phyloP scores from a whole-genome alignment of 2,329 filamentous ascomycete genomes.

The Pseudonectria buxi region DNA sequence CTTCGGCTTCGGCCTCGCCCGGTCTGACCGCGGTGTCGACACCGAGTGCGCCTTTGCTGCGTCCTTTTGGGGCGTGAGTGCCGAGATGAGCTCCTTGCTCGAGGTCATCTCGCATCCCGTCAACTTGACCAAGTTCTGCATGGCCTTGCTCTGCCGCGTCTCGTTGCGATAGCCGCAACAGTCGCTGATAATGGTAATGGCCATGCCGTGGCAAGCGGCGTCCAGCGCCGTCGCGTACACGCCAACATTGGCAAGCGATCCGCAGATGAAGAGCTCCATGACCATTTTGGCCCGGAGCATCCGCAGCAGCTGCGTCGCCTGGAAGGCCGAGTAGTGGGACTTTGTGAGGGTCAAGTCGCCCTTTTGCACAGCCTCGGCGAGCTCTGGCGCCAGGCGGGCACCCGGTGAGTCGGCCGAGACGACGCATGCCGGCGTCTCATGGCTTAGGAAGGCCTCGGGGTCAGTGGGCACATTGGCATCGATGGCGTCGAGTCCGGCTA shows the following conservation, averaged over 20 bases:
- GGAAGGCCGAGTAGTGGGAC: slow-evolving; percentile 82
- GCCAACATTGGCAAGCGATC: slow-evolving; percentile 78
- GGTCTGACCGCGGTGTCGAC: too few species aligned
- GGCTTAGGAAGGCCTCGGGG: slow-evolving; percentile 42
- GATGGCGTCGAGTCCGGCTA: background rate
- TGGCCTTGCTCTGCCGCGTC: slow-evolving; percentile 60
- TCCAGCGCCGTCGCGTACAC: slow-evolving; percentile 89
- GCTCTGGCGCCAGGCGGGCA: slow-evolving; percentile 35
- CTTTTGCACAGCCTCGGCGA: slow-evolving; percentile 39
- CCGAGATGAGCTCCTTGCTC: slow-evolving; percentile 49
- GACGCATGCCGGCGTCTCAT: slow-evolving; percentile 36
- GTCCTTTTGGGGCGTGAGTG: slow-evolving; percentile 9
- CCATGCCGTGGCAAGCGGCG: slow-evolving; percentile 78
- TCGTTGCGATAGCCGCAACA: slow-evolving; percentile 76
- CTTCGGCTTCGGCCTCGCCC: slow-evolving; percentile 1
- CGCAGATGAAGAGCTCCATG: slow-evolving; percentile 84
- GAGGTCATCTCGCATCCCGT: slow-evolving; percentile 64
- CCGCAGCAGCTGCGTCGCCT: slow-evolving; percentile 64
- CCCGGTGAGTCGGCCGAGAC: slow-evolving; percentile 36
- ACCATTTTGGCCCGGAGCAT: slow-evolving; percentile 79
- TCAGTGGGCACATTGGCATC: slow-evolving; percentile 14
- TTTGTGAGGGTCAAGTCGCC: slow-evolving; percentile 55
- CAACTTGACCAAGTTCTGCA: slow-evolving; percentile 64
- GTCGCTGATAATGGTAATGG: slow-evolving; percentile 81
- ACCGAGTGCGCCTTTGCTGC: too few species aligned